phyloP scores from a whole-genome alignment of 805 yeast species.

The Nakazawaea peltata region DNA sequence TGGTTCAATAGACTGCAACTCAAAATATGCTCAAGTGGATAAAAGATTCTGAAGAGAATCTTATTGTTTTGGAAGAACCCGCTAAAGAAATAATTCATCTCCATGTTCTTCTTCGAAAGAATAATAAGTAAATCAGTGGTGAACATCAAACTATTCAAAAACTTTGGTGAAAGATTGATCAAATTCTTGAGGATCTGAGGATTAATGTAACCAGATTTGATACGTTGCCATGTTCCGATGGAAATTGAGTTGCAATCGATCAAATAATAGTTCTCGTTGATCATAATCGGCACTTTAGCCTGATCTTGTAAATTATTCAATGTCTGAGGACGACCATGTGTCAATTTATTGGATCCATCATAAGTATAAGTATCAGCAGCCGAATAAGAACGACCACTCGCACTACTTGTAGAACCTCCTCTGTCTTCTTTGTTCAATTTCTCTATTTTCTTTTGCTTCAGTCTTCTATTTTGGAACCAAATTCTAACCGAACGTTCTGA shows the following conservation, averaged over 20 bases:
- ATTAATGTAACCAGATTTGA: slow-evolving; percentile 52
- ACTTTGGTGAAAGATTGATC: slow-evolving; percentile 59
- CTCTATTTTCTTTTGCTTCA: slow-evolving; percentile 64
- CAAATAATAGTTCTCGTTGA: slow-evolving; percentile 61
- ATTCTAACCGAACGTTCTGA: slow-evolving; percentile 84
- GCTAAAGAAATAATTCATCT: slow-evolving; percentile 71
- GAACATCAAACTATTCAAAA: slow-evolving; percentile 55
- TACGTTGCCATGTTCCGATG: slow-evolving; percentile 78
- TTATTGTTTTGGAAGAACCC: slow-evolving; percentile 62
- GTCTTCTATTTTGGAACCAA: slow-evolving; percentile 89
- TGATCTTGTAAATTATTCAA: slow-evolving; percentile 15
- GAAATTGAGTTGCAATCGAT: slow-evolving; percentile 61
- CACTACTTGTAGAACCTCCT: not conserved
- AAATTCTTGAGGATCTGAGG: slow-evolving; percentile 33
- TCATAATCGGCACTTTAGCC: slow-evolving; percentile 35
- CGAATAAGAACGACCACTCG: not conserved
- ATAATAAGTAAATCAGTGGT: slow-evolving; percentile 67
- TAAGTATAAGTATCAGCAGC: not conserved
- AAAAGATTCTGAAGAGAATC: slow-evolving; percentile 66
- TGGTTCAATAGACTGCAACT: slow-evolving; percentile 45
- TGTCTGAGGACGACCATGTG: slow-evolving; percentile 1
- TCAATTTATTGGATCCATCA: no score
- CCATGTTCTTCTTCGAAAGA: slow-evolving; percentile 60
- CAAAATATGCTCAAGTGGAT: slow-evolving; percentile 52
- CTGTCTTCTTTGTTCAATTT: slow-evolving; percentile 26